Base-by-base conservation (phyloP, 108 stramenopile genomes). In the Nannochloropsis oceanica region DNA sequence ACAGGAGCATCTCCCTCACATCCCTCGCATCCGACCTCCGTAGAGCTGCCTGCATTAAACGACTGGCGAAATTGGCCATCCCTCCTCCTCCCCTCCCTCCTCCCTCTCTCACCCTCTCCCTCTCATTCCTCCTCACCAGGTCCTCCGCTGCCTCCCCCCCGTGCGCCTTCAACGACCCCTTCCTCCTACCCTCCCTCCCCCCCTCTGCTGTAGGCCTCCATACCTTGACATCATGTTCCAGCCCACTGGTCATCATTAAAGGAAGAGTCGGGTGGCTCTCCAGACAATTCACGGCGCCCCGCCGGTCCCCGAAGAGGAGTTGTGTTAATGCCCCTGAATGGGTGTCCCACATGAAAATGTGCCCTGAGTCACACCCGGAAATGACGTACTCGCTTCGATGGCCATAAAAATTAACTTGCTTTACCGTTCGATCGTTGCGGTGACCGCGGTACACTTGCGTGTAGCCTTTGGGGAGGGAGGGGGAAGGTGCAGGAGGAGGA, bases 241-340 rank as follows among this genome's bases (percentile, higher is more conserved):
- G n/a, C 18, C 59, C 59, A 3, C 87, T 88, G 11, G 87, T 88
- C 20, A 84, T 84, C 12, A 88, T 44, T 8, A 81, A 84, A 12
- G 87, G 87, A 34, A 88, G 82, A 81, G 25, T 84, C 2, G 87
- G 87, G 87, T 88, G 87, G 14, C 84, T 84, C 44, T 88, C 87
- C 27, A 88, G 59, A n/a, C 87, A 88, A 81, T 88, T 88, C 18
- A 88, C 87, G 24, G 87, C 87, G 0, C 87, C 87, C 13, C 44
- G 27, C 18, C 42, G 80, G 87, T 88, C 87, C 20, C 84, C 87
- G 25, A 24, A 83, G 42, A 86, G 79, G 22, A 83, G 42, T 20
- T 83, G 27, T 13, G 42, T 42, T 13, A 83, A 42, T 42, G 18
- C 20, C 34, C 26, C 25, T 8, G 43, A 14, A 11, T 26, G 84